Base-by-base conservation (phyloP, 2,329 filamentous ascomycete genomes). In the Talaromyces marneffei region DNA sequence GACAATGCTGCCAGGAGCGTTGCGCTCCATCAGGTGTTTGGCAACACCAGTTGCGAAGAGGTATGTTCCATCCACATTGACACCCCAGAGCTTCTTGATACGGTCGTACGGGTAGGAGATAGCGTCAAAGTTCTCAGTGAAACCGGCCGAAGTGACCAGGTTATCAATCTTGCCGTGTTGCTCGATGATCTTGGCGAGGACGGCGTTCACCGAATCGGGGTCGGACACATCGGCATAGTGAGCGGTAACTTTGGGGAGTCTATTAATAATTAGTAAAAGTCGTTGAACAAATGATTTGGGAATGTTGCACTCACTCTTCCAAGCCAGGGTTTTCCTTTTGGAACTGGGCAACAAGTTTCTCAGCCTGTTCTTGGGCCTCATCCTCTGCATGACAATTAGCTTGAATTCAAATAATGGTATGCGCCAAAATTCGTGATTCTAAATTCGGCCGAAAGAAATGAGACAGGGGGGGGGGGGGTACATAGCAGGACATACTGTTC, bases 51-150 rank as follows among this genome's bases (percentile, higher is more conserved):
- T 88, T 3, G 92, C 90, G 72, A 93, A 96, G 37, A 96, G 81
- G 74, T 95, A 97, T 59, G 92, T 96, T 23, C 93, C 93, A 70
- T 90, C 91, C 1, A 97, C 92, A 67, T 97, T 96, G 72, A 97
- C 93, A 55, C 86, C 87, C 91, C 91, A 97, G 16, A 97, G 86
- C 81, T 96, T 95, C 76, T 92, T 87, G 77, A 97, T 88, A 66
- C 92, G 89, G 68, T 96, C 91, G 67, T 92, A 86, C 0, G 92
- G 92, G 78, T 97, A 97, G 67, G 87, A 87, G 70, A 92, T 89
- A 52, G 93, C 93, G 70, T 95, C 89, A 71, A 92, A 95, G 80
- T 97, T 97, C 80, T 97, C 93, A 14, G 91, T 94, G 79, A 97
- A 96, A 50, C 93, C 93, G 55, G 93, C 93, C n/a, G 91, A 95